These are phyloP conservation scores for Curvularia lunata DNA, from an alignment of 2,329 filamentous ascomycete species.

Conservation along the genomic window DNA sequence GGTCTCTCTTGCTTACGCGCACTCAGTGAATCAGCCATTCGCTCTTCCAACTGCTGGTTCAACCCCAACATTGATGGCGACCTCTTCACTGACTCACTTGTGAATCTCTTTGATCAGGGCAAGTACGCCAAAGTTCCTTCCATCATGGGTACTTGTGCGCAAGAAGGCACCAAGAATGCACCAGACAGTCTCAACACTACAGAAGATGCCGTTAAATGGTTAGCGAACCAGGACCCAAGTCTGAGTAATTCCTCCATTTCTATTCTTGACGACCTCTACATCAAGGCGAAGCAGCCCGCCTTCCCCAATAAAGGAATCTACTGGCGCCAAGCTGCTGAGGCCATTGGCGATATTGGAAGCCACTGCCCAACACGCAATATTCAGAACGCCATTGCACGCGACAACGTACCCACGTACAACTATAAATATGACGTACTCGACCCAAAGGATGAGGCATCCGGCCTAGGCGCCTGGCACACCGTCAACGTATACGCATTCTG, in stretches of 20 bases:
- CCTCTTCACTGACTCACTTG: conserved; percentile 59
- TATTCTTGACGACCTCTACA: conserved; percentile 63
- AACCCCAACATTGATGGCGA: conserved; percentile 59
- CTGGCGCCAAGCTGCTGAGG: conserved; percentile 65
- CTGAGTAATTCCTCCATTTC: conserved; percentile 60
- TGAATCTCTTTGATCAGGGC: conserved; percentile 56
- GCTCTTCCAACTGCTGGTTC: conserved; percentile 52
- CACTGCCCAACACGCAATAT: conserved; percentile 68
- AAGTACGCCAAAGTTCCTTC: conserved; percentile 60
- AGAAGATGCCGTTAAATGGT: conserved; percentile 60
- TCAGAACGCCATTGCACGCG: conserved; percentile 50
- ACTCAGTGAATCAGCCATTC: conserved; percentile 53
- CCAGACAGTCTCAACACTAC: conserved; percentile 57
- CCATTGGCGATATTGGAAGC: conserved; percentile 70
- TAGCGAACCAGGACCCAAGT: conserved; percentile 64
- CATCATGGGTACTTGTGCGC: conserved; percentile 63
- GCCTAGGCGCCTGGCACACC: conserved; percentile 70
- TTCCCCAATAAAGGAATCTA: conserved; percentile 60
- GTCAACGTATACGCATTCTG: conserved; percentile 72
- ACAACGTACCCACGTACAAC: conserved; percentile 62
- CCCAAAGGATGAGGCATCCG: conserved; percentile 57
- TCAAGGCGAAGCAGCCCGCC: conserved; percentile 48
- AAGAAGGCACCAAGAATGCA: conserved; percentile 70
- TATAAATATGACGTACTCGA: conserved; percentile 75
- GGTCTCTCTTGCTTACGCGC: conserved; percentile 57